Conservation (phyloP, 2,329 filamentous ascomycete genomes). For the Daldinia eschscholtzii region DNA sequence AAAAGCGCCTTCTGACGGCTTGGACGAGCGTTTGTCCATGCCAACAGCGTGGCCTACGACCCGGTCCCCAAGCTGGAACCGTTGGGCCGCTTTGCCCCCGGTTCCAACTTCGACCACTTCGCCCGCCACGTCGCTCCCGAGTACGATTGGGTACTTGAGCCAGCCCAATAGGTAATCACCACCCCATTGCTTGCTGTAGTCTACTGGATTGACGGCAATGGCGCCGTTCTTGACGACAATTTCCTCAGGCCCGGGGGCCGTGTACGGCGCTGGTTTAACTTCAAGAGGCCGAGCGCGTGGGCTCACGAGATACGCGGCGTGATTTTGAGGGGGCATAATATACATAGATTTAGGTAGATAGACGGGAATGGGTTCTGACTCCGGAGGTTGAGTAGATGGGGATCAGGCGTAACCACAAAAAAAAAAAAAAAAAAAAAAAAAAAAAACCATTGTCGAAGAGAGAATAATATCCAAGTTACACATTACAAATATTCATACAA, state of each 20-base stretch:
- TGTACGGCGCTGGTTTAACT: conserved; percentile 55
- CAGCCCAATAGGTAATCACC: background rate
- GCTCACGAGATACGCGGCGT: conserved; percentile 13
- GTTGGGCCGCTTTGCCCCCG: background rate
- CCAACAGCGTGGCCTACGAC: conserved; percentile 23
- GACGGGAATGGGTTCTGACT: background rate
- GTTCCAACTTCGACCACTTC: background rate
- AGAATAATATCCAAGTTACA: background rate
- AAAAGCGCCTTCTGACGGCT: conserved; percentile 21
- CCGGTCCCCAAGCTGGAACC: conserved; percentile 13
- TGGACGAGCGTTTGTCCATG: background rate
- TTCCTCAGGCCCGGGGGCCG: conserved; percentile 52
- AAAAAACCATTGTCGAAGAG: background rate
- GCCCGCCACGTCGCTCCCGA: background rate
- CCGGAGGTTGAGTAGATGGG: background rate
- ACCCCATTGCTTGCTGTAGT: conserved; percentile 56
- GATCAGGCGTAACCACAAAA: background rate
- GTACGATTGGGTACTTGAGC: background rate
- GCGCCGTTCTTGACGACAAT: conserved; percentile 56
- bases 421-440: background rate
- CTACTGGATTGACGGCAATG: conserved; percentile 59
- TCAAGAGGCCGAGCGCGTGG: conserved; percentile 46
- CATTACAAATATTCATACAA: background rate
- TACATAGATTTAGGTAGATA: background rate
- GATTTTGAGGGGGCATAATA: conserved; percentile 49